Conservation (phyloP, 1,284 basidiomycete genomes). For the Ustilago sp. region DNA sequence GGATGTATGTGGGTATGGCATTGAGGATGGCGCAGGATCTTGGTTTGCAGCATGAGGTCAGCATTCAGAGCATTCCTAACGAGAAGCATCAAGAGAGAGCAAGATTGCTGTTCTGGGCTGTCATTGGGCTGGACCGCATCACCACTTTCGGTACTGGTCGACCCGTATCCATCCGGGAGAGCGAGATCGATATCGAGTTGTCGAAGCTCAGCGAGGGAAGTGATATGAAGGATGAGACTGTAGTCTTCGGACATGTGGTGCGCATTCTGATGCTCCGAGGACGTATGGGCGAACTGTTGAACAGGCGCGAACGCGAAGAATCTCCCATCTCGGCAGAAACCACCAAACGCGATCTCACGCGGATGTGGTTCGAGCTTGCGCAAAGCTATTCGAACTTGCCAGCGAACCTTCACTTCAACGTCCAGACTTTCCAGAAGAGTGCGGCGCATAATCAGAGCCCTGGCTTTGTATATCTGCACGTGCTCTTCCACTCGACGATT, state of each 20-base stretch:
- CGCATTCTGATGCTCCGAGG: constrained; percentile 56
- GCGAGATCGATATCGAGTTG: constrained; percentile 56
- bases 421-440: constrained; percentile 58
- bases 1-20: constrained; percentile 64
- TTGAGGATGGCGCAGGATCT: constrained; percentile 60
- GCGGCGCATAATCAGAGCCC: constrained; percentile 54
- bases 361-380: constrained; percentile 59
- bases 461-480: constrained; percentile 58
- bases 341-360: constrained; percentile 45
- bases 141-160: constrained; percentile 61
- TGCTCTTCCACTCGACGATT: constrained; percentile 62
- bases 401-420: constrained; percentile 54
- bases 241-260: constrained; percentile 53
- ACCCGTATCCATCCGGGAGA: constrained; percentile 57
- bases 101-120: constrained; percentile 56
- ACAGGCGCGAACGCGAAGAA: constrained; percentile 47
- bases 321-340: constrained; percentile 31
- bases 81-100: constrained; percentile 56
- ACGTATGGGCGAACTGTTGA: constrained; percentile 60
- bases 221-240: constrained; percentile 51
- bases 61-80: constrained; percentile 54
- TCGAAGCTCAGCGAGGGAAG: constrained; percentile 33
- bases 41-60: constrained; percentile 58
- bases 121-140: constrained; percentile 59
- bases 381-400: constrained; percentile 57